Evolutionary conservation across 441 rosid species (phyloP), one percentile per base, ranked within the genome.

Genomic region (Sinapis alba): DNA sequence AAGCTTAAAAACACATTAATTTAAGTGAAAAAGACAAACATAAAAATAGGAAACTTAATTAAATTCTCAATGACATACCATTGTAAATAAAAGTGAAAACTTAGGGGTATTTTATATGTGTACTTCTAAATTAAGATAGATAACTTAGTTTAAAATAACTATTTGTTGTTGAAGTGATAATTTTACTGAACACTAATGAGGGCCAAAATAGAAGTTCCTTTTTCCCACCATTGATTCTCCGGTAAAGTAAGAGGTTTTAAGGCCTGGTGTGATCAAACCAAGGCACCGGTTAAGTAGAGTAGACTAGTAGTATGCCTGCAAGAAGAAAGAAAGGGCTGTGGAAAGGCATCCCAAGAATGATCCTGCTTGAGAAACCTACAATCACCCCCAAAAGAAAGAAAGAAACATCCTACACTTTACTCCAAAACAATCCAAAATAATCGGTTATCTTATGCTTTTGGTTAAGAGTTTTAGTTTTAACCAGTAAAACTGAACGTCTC

Each of bases 361-460:
- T 62, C 76, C 76, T 65, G 59, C 69, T 47, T 47, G 54, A 50
- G 76, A 72, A 72, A 72, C 69, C 76, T 72, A 62, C 20, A 16
- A 51, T 62, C 68, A 61, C 26, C 34, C 68, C 59, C 26, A 20
- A 20, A 21, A 21, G 54, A 43, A 43, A 43, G 7, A 43, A 13
- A 43, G 7, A 43, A 43, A 1, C 18, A 38, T n/a, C 51, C 18
- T 43, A 43, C 18, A 43, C n/a, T 34, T 43, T 43, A 43, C 51
- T 43, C 18, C 7, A 43, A 43, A 43, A 43, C 51, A 18, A 15
- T 6, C 6, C 54, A 47, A 16, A 15, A 16, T 15, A 47, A 47
- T 47, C 54, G 20, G 54, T 15, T 47, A 6, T 16, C 16, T 15
- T 47, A 47, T 47, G 54, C 20, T 47, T 47, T 47, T 9, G 12